Base-by-base conservation (phyloP, 176 grass and related monocot genomes). In the Cenchrus purpureus region DNA sequence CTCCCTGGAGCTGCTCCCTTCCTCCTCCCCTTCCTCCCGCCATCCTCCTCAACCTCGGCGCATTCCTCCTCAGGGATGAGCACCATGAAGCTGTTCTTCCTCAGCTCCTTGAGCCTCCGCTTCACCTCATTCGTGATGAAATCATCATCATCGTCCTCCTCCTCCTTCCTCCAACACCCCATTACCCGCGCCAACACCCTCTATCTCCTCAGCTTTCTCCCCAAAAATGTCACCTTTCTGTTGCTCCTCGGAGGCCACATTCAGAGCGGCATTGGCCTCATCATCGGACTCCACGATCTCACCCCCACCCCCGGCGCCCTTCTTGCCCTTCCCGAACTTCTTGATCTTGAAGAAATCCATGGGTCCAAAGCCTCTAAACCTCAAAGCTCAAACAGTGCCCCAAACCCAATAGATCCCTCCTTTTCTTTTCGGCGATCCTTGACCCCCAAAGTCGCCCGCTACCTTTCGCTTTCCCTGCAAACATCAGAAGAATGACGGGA, bases 321-420 rank as follows among this genome's bases (percentile, higher is more conserved):
- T 97, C 78, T 86, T 72, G 16, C 77, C 43, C 66, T 86, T 90
- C 19, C 59, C 82, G 49, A 95, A 87, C 85, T 91, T 93, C 71
- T 84, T 92, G 53, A 76, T 88, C 86, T 94, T 98, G 68, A 98
- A 90, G 87, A 98, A 95, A 87, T 98, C 95, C 95, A 98, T 98
- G n/a, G 2, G n/a, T 4, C 22, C 7, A 8, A 58, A 74, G n/a
- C 51, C 60, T 73, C 74, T 43, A 64, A 70, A 65, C 8, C 81
- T 50, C 17, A 6, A 72, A 10, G 54, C 54, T 25, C 46, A 56
- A 57, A 43, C 78, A 19, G 22, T 0, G 19, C 25, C 28, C 2
- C 19, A 61, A 61, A 60, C 10, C 29, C 65, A 76, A 79, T 59
- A 42, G 14, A 66, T 7, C 51, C 52, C 52, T 64, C 85, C 72